phyloP scores from a whole-genome alignment of 2,329 filamentous ascomycete genomes.

The Talaromyces piceae region DNA sequence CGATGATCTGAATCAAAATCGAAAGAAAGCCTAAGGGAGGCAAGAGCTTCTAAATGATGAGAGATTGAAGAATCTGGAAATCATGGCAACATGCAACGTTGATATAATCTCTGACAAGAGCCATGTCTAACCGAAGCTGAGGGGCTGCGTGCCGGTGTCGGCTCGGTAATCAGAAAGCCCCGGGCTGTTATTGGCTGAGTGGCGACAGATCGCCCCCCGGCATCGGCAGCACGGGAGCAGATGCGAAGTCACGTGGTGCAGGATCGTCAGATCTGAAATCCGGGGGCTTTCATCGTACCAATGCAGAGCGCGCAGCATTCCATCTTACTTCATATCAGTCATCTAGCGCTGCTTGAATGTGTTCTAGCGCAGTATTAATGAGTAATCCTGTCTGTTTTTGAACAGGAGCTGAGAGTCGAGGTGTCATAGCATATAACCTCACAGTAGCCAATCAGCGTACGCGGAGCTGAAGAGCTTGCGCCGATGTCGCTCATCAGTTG shows the following conservation, averaged over 20 bases:
- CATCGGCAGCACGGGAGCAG: conserved; percentile 1
- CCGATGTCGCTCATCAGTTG: not conserved
- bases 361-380: not conserved
- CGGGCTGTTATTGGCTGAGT: conserved; percentile 5
- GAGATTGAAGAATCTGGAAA: not conserved
- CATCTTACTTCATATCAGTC: no score
- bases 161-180: conserved; percentile 3
- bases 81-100: not conserved
- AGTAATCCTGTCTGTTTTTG: not conserved
- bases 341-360: not conserved
- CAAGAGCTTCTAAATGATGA: no score
- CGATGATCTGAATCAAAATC: not conserved
- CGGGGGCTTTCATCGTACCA: no score
- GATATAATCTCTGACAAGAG: not conserved
- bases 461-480: not conserved
- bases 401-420: not conserved
- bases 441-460: not conserved
- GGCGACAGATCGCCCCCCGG: conserved; percentile 1
- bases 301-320: no score
- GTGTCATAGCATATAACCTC: not conserved
- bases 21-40: not conserved
- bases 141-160: conserved; percentile 11
- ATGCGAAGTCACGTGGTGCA: not conserved
- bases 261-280: no score
- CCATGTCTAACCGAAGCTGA: conserved; percentile 9